Percentiles rank a stretch among this genome's conserved stretches.
These are phyloP conservation scores for Acacia confusa DNA, from an alignment of 306 rosid species.

Conservation along the genomic window DNA sequence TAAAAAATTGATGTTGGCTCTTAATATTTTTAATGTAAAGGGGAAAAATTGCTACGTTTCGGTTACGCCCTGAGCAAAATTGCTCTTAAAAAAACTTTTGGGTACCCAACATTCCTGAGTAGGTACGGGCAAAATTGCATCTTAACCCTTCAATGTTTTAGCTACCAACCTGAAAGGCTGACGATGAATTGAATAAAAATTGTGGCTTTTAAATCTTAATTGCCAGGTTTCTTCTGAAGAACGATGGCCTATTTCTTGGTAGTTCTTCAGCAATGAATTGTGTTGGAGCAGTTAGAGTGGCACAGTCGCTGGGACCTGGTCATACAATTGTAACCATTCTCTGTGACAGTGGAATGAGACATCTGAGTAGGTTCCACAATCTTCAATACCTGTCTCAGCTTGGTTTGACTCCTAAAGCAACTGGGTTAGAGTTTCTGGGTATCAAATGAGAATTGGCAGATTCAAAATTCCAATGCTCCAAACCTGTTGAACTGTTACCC, in stretches of 20 bases:
- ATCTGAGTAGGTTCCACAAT: constrained; percentile 78
- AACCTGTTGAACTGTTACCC: background rate
- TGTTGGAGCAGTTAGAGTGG: constrained; percentile 87
- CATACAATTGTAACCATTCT: constrained; percentile 89
- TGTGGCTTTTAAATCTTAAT: background rate
- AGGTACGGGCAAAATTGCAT: too few relatives aligned
- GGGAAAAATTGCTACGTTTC: too few relatives aligned
- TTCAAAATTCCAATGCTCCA: constrained; percentile 9
- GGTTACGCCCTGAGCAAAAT: rapidly evolving
- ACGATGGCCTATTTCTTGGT: constrained; percentile 82
- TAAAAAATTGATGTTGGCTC: too few relatives aligned
- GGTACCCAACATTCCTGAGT: too few relatives aligned
- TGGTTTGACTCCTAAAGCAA: constrained; percentile 76
- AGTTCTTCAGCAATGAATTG: constrained; percentile 95
- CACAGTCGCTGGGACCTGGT: constrained; percentile 77
- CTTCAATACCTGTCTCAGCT: constrained; percentile 61
- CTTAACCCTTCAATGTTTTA: background rate
- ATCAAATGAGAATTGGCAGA: constrained; percentile 39
- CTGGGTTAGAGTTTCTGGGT: constrained; percentile 68
- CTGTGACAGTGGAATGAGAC: constrained; percentile 94
- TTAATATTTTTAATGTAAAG: too few relatives aligned
- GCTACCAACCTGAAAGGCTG: constrained; percentile 8
- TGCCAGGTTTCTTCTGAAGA: constrained; percentile 72
- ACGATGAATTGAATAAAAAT: constrained; percentile 8
- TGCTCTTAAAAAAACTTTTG: too few relatives aligned